phyloP scores from a whole-genome alignment of 768 basidiomycete genomes.

The Suillus fuscotomentosus region DNA sequence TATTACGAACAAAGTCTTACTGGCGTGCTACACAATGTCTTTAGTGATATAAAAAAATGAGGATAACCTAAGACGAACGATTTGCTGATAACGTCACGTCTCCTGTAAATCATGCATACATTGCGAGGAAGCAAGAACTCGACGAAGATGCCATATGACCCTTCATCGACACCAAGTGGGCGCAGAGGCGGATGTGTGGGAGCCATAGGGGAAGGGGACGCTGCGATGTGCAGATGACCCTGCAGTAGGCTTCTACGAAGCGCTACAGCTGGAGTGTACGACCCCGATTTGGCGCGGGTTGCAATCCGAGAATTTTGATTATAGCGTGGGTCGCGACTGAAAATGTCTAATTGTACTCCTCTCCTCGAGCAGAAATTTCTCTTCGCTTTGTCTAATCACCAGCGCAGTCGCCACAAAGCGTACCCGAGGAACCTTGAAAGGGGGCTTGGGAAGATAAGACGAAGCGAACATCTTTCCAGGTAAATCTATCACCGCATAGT shows the following conservation, averaged over 20 bases:
- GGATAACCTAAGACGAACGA: not conserved
- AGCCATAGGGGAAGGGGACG: not conserved
- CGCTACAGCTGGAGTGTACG: not conserved
- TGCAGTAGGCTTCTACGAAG: not conserved
- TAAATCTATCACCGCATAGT: not conserved
- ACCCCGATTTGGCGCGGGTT: constrained; percentile 1
- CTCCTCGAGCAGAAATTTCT: not conserved
- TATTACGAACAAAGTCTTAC: not conserved
- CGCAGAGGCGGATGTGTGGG: not conserved
- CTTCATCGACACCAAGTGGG: not conserved
- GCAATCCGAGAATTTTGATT: not conserved
- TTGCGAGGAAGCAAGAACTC: not conserved
- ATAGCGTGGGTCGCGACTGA: not conserved
- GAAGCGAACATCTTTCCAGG: not conserved
- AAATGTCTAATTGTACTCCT: not conserved
- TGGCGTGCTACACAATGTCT: not conserved
- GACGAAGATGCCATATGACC: not conserved
- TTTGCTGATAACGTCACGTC: not conserved
- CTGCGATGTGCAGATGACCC: not conserved
- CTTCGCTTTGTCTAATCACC: not conserved
- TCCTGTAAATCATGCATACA: not conserved
- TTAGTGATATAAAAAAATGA: not conserved
- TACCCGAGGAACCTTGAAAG: not conserved
- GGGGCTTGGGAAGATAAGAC: not conserved
- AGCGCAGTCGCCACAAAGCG: not conserved